These are phyloP conservation scores for Aspergillus baeticus DNA, from an alignment of 495 filamentous ascomycete genomes.

Conservation along the genomic window DNA sequence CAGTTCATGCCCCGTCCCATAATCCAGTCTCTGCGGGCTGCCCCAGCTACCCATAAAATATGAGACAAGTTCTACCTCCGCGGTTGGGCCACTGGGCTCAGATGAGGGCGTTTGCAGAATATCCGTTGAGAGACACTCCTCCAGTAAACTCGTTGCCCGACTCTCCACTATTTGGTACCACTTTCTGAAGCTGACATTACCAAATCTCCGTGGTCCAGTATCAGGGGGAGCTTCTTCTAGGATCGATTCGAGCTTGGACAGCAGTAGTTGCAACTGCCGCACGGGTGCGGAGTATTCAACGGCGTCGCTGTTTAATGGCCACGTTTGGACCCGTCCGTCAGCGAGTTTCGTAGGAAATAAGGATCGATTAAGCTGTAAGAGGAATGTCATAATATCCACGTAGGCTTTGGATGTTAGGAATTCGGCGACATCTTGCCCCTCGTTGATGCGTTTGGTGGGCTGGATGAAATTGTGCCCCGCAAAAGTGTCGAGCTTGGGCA, in stretches of 20 bases:
- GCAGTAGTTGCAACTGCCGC: conserved; percentile 58
- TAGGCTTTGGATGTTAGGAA: conserved; percentile 83
- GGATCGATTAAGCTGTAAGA: conserved; percentile 84
- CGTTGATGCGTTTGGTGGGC: conserved; percentile 73
- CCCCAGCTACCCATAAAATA: conserved; percentile 91
- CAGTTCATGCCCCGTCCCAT: conserved; percentile 93
- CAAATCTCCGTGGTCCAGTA: conserved; percentile 81
- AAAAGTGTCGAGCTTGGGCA: conserved; percentile 30
- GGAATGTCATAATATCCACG: conserved; percentile 77
- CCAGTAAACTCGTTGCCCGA: conserved; percentile 55
- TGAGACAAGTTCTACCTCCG: conserved; percentile 64
- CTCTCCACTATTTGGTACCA: conserved; percentile 73
- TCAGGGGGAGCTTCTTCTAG: conserved; percentile 81
- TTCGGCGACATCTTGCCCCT: conserved; percentile 69
- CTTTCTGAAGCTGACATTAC: conserved; percentile 82
- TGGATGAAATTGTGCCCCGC: conserved; percentile 30
- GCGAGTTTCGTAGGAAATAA: conserved; percentile 67
- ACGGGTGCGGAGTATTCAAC: conserved; percentile 59
- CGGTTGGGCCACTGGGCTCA: conserved; percentile 29
- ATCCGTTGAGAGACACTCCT: conserved; percentile 55
- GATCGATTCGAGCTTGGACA: conserved; percentile 60
- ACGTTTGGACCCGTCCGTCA: conserved; percentile 47
- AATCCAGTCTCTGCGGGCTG: conserved; percentile 85
- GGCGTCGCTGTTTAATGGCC: conserved; percentile 49
- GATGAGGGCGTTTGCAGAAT: conserved; percentile 42